A percentile compares a stretch with the other conserved stretches of the same genome.
phyloP scores from a whole-genome alignment of 2,329 filamentous ascomycete species.

The Diaporthe capsici region DNA sequence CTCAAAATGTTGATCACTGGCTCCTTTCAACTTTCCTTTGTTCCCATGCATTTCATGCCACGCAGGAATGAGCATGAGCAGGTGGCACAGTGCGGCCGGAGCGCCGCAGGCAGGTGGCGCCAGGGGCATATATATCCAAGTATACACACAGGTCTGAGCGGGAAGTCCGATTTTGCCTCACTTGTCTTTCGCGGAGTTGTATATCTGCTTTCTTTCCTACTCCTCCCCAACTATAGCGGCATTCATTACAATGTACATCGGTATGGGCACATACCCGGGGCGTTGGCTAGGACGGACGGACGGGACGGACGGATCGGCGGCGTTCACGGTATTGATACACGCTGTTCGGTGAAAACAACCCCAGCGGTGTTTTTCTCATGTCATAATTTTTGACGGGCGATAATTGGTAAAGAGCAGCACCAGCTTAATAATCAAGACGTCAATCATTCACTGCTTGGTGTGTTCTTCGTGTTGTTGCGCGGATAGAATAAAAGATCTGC shows the following conservation, averaged over 20 bases:
- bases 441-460: background rate
- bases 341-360: background rate
- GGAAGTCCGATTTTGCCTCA: background rate
- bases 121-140: background rate
- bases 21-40: background rate
- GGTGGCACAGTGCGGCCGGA: slow-evolving; percentile 15
- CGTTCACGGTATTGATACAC: slow-evolving; percentile 5
- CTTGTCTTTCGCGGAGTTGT: background rate
- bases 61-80: slow-evolving; percentile 16
- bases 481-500: no score
- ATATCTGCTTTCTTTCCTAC: background rate
- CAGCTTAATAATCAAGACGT: slow-evolving; percentile 13
- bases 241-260: slow-evolving; percentile 8
- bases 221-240: slow-evolving; percentile 20
- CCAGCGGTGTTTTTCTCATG: background rate
- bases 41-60: background rate
- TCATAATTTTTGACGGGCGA: background rate
- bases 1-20: no score
- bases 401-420: slow-evolving; percentile 19
- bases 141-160: background rate
- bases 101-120: background rate
- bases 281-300: background rate
- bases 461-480: background rate
- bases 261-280: slow-evolving; percentile 21
- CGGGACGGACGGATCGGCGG: background rate